These are phyloP conservation scores for Eutypa lata DNA, from an alignment of 2,329 filamentous ascomycete genomes.

Conservation along the genomic window DNA sequence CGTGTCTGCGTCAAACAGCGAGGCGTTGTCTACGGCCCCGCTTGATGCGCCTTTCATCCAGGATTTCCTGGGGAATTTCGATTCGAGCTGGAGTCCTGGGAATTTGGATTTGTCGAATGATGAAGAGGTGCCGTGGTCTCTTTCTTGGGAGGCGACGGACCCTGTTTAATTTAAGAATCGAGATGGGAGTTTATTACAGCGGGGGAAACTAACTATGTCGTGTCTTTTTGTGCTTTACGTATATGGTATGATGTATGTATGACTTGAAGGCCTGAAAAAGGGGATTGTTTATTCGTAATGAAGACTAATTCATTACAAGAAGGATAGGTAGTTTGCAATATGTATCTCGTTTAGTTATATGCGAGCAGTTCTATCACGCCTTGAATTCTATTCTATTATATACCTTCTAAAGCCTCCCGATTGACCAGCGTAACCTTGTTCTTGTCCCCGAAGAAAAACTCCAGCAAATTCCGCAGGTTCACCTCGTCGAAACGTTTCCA, in stretches of 20 bases:
- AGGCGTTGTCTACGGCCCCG: slow-evolving; percentile 2
- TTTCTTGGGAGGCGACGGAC: slow-evolving; percentile 8
- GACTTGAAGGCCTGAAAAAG: too few species aligned
- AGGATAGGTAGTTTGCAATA: too few species aligned
- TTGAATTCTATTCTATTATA: too few species aligned
- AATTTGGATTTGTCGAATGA: slow-evolving; percentile 3
- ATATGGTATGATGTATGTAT: too few species aligned
- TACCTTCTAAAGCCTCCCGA: background rate
- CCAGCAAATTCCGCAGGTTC: slow-evolving; percentile 20
- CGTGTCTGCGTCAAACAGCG: background rate
- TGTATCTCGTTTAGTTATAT: too few species aligned
- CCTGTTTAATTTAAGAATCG: background rate
- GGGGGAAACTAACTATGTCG: too few species aligned
- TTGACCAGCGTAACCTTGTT: slow-evolving; percentile 8
- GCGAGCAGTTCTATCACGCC: too few species aligned
- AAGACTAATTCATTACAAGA: too few species aligned
- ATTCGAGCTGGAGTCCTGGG: slow-evolving; percentile 5
- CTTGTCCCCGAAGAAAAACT: slow-evolving; percentile 18
- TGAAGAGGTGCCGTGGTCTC: slow-evolving; percentile 7
- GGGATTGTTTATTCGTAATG: too few species aligned
- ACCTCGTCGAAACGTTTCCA: slow-evolving; percentile 25
- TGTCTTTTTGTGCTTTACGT: too few species aligned
- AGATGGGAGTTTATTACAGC: too few species aligned
- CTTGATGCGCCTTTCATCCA: slow-evolving; percentile 10
- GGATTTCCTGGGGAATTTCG: slow-evolving; percentile 8